A percentile compares a stretch with the other conserved stretches of the same genome.
Evolutionary conservation across 139 green algal genomes (phyloP).

Genomic region (Parachlorella kessleri): DNA sequence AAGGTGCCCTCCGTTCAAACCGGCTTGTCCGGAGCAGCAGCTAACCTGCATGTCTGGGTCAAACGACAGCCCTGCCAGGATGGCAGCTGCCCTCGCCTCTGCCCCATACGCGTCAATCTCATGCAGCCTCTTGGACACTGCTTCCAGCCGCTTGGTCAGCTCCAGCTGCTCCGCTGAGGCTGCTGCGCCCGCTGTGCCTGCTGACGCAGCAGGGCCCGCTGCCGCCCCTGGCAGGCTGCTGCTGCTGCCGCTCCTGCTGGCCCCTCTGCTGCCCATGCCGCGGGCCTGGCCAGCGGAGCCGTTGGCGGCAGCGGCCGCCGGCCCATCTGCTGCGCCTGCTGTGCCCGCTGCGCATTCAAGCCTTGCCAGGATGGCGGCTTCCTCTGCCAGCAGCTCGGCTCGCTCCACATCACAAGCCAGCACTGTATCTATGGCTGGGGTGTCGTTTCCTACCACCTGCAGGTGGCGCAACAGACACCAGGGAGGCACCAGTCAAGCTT

Average conservation of each 20-base stretch:
- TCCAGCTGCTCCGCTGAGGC: neutral
- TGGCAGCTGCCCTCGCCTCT: slow-evolving; percentile 71
- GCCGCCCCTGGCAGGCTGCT: no score
- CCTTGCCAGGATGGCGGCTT: slow-evolving; percentile 60
- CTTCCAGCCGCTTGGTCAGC: slow-evolving; percentile 43
- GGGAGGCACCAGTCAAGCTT: no score
- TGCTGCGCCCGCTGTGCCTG: no score
- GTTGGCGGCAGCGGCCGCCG: neutral
- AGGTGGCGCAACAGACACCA: neutral
- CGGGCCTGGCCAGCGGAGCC: neutral
- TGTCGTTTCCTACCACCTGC: slow-evolving; percentile 66
- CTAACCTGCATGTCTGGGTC: slow-evolving; percentile 63
- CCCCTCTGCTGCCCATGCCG: neutral
- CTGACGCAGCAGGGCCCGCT: no score
- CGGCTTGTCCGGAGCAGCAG: neutral
- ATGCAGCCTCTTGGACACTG: slow-evolving; percentile 73
- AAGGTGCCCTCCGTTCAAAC: neutral
- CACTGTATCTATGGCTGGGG: slow-evolving; percentile 66
- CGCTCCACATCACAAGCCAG: slow-evolving; percentile 83
- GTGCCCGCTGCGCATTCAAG: neutral
- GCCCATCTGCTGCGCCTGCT: neutral
- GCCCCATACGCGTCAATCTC: slow-evolving; percentile 88
- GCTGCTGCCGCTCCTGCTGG: no score
- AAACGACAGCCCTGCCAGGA: slow-evolving; percentile 86
- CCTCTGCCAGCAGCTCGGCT: slow-evolving; percentile 69